Evolutionary conservation across 2,329 filamentous ascomycete genomes (phyloP).

Genomic region (Exophiala aquamarina): DNA sequence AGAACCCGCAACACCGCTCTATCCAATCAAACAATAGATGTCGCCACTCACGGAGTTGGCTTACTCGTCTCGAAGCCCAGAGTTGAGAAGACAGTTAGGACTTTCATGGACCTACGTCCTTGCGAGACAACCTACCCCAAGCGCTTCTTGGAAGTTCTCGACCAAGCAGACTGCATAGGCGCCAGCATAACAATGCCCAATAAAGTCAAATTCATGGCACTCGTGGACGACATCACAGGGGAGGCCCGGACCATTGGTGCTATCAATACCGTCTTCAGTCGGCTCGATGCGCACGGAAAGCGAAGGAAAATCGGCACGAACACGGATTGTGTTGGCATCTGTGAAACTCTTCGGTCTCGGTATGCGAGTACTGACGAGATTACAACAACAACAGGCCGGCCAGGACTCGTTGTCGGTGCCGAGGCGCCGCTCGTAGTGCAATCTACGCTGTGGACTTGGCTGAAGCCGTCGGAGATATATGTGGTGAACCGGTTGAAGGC

Average conservation of each 20-base stretch:
- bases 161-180: conserved; percentile 34
- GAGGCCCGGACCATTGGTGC: conserved; percentile 44
- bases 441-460: conserved; percentile 63
- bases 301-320: conserved; percentile 45
- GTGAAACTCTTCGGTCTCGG: conserved; percentile 40
- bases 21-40: no score
- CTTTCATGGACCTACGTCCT: conserved; percentile 8
- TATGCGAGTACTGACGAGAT: conserved; percentile 49
- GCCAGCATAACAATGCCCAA: conserved; percentile 43
- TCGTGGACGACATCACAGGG: conserved; percentile 39
- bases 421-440: conserved; percentile 74
- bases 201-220: conserved; percentile 40
- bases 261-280: conserved; percentile 43
- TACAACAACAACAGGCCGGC: conserved; percentile 44
- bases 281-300: conserved; percentile 35
- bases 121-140: conserved; percentile 10
- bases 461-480: conserved; percentile 55
- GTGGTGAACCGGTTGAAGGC: conserved; percentile 25
- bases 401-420: conserved; percentile 56
- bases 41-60: no score
- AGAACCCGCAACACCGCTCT: no score
- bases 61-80: no score
- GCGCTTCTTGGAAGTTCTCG: neutral
- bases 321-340: conserved; percentile 43
- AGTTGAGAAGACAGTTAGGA: neutral